These are phyloP conservation scores for Pueraria montana DNA, from an alignment of 306 rosid species.

Conservation along the genomic window DNA sequence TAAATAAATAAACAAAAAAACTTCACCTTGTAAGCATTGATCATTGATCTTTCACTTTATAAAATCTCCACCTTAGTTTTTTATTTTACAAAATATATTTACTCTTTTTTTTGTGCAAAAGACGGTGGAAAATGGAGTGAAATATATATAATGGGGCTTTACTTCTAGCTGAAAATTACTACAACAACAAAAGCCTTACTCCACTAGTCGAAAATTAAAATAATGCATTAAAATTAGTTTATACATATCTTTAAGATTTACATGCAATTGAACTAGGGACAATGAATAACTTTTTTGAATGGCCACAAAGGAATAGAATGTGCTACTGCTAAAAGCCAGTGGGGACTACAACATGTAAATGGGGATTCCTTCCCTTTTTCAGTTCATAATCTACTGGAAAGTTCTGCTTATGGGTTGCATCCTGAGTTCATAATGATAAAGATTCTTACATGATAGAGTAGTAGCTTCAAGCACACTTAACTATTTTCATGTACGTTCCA, in stretches of 20 bases:
- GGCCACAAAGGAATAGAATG: background rate
- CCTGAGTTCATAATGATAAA: background rate
- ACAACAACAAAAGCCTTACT: too few relatives aligned
- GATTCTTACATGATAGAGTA: background rate
- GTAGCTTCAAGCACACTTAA: background rate
- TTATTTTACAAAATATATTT: too few relatives aligned
- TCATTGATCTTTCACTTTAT: too few relatives aligned
- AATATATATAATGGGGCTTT: too few relatives aligned
- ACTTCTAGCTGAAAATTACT: too few relatives aligned
- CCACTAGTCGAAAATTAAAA: too few relatives aligned
- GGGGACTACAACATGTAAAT: background rate
- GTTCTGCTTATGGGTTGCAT: background rate
- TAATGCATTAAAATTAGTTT: background rate
- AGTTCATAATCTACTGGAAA: background rate
- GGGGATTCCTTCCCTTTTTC: background rate
- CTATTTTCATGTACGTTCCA: background rate
- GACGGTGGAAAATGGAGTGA: too few relatives aligned
- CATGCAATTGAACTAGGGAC: background rate
- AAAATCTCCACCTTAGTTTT: too few relatives aligned
- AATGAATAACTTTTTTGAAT: conserved; percentile 1
- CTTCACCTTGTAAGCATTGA: too few relatives aligned
- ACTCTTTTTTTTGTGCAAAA: too few relatives aligned
- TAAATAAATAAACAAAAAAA: too few relatives aligned
- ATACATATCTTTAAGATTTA: background rate
- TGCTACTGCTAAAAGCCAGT: background rate